Conservation (phyloP, 768 basidiomycete genomes). For the Boletellus emodensis region DNA sequence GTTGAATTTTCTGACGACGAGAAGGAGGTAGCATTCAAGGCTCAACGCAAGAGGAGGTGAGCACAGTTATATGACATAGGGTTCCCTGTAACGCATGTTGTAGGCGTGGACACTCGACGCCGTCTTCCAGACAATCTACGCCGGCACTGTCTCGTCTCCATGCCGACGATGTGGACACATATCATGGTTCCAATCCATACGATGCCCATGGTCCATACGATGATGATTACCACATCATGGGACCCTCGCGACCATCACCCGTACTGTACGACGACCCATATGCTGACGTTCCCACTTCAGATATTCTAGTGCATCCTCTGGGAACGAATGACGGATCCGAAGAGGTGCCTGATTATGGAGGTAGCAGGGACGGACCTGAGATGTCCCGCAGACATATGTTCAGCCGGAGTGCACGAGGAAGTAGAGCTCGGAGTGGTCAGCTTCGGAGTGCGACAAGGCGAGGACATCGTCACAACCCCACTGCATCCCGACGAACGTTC, state of each 20-base stretch:
- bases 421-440: slow-evolving; percentile 16
- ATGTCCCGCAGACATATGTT: slow-evolving; percentile 20
- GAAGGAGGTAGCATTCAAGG: slow-evolving; percentile 71
- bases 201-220: slow-evolving; percentile 69
- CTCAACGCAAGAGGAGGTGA: slow-evolving; percentile 50
- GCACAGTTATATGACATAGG: slow-evolving; percentile 17
- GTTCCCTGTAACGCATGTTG: not conserved
- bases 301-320: slow-evolving; percentile 1
- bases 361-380: not conserved
- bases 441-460: slow-evolving; percentile 18
- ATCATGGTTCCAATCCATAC: slow-evolving; percentile 57
- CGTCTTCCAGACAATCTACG: slow-evolving; percentile 53
- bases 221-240: slow-evolving; percentile 48
- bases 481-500: slow-evolving; percentile 28
- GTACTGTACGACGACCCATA: slow-evolving; percentile 81
- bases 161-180: slow-evolving; percentile 48
- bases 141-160: slow-evolving; percentile 51
- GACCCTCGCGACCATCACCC: slow-evolving; percentile 61
- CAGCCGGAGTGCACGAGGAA: slow-evolving; percentile 26
- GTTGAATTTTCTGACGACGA: slow-evolving; percentile 96
- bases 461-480: slow-evolving; percentile 8
- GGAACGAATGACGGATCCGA: slow-evolving; percentile 5
- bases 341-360: slow-evolving; percentile 26
- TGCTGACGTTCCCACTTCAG: slow-evolving; percentile 42
- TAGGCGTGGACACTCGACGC: slow-evolving; percentile 53